These are phyloP conservation scores for Globisporangium mamillatum DNA, from an alignment of 352 stramenopile species.

Conservation along the genomic window DNA sequence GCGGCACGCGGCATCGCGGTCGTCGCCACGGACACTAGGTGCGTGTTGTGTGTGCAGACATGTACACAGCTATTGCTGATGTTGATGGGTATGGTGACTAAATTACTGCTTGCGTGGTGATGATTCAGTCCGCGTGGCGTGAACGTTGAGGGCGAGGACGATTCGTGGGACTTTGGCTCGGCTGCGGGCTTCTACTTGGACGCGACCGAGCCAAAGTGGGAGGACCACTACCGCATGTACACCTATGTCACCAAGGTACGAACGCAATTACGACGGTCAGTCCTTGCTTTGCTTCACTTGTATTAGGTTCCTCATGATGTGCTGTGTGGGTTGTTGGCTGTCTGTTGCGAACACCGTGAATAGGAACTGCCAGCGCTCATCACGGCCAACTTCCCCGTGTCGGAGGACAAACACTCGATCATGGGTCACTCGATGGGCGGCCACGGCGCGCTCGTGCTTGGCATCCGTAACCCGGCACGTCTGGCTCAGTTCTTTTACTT, in stretches of 20 bases:
- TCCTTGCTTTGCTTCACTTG: not conserved
- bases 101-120: too few relatives aligned
- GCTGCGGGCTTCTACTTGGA: constrained; percentile 98
- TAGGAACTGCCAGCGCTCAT: constrained; percentile 92
- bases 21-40: constrained; percentile 94
- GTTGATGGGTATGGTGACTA: too few relatives aligned
- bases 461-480: constrained; percentile 82
- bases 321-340: too few relatives aligned
- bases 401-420: constrained; percentile 88
- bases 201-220: constrained; percentile 92
- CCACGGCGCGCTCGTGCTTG: constrained; percentile 95
- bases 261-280: not conserved
- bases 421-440: constrained; percentile 97
- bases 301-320: too few relatives aligned
- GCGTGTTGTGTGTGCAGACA: too few relatives aligned
- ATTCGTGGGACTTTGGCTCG: constrained; percentile 96
- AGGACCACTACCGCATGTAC: constrained; percentile 97
- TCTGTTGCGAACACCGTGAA: not conserved
- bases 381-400: constrained; percentile 76
- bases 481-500: too few relatives aligned
- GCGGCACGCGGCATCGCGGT: constrained; percentile 92
- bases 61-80: too few relatives aligned
- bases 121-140: constrained; percentile 83
- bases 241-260: constrained; percentile 90
- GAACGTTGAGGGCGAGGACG: constrained; percentile 91